Evolutionary conservation across 371 early-diverging fungal species (phyloP).

Genomic region (Rozella allomycis): DNA sequence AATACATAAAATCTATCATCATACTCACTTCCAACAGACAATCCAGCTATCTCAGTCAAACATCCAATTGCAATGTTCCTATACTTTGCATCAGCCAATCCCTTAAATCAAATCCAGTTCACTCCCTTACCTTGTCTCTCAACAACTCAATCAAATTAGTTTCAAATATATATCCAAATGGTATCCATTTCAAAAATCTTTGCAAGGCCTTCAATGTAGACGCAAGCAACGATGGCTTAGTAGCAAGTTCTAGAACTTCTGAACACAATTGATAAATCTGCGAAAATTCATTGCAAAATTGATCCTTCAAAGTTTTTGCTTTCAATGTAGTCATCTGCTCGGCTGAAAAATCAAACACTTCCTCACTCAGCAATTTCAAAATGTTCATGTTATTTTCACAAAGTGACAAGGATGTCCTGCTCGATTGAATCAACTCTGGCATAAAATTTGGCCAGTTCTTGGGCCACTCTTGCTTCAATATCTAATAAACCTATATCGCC

Average conservation of each 20-base stretch:
- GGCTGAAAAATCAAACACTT: constrained; percentile 91
- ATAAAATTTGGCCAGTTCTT: constrained; percentile 98
- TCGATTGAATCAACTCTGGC: constrained; percentile 86
- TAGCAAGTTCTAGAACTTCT: constrained; percentile 79
- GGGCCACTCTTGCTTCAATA: constrained; percentile 99
- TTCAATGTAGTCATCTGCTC: constrained; percentile 93
- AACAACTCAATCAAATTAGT: constrained; percentile 72
- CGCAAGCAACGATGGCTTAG: constrained; percentile 59
- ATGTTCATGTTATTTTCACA: constrained; percentile 99
- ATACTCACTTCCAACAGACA: constrained; percentile 50
- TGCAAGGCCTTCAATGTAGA: constrained; percentile 81
- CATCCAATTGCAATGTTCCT: constrained; percentile 84
- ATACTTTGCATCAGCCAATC: constrained; percentile 56
- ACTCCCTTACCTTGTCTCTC: constrained; percentile 39
- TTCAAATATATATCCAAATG: constrained; percentile 87
- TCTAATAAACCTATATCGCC: constrained; percentile 29
- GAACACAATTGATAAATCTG: constrained; percentile 87
- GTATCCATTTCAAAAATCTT: constrained; percentile 91
- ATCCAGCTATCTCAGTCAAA: constrained; percentile 72
- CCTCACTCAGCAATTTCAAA: constrained; percentile 88
- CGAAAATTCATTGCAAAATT: constrained; percentile 86
- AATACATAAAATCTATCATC: constrained; percentile 55
- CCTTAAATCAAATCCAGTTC: constrained; percentile 14
- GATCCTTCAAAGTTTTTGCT: constrained; percentile 67
- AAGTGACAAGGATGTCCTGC: constrained; percentile 65